These are phyloP conservation scores for Exophiala calicioides DNA, from an alignment of 2,329 filamentous ascomycete genomes.

Conservation along the genomic window DNA sequence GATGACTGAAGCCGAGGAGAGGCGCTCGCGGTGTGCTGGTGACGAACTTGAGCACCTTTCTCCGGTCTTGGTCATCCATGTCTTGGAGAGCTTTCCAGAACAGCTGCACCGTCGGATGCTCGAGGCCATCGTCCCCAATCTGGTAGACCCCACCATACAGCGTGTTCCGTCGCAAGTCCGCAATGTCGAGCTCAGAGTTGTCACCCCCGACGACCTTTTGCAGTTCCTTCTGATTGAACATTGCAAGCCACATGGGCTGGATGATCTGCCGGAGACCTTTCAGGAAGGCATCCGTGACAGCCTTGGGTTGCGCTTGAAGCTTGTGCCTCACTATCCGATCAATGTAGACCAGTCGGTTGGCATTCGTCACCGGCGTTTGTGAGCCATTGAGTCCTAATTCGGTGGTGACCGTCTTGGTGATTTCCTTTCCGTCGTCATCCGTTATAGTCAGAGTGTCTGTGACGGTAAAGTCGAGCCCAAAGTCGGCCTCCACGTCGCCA, in stretches of 20 bases:
- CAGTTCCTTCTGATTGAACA: constrained; percentile 97
- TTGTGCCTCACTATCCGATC: constrained; percentile 87
- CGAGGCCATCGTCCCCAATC: constrained; percentile 82
- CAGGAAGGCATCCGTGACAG: constrained; percentile 86
- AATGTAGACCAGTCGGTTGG: constrained; percentile 92
- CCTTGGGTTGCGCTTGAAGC: constrained; percentile 73
- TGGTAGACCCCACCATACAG: constrained; percentile 83
- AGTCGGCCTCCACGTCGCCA: constrained; percentile 69
- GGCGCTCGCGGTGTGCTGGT: constrained; percentile 91
- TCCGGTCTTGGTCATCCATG: constrained; percentile 73
- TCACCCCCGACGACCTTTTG: constrained; percentile 92
- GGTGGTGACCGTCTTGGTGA: constrained; percentile 65
- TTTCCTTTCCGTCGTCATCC: constrained; percentile 39
- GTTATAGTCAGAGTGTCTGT: constrained; percentile 60
- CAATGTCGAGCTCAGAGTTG: constrained; percentile 78
- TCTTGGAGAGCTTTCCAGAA: constrained; percentile 89
- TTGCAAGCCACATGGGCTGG: constrained; percentile 87
- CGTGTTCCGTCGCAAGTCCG: constrained; percentile 81
- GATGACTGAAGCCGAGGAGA: constrained; percentile 80
- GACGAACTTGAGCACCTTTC: constrained; percentile 91
- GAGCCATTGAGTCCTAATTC: constrained; percentile 77
- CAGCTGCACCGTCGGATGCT: constrained; percentile 80
- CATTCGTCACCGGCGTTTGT: constrained; percentile 78
- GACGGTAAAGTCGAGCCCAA: constrained; percentile 86
- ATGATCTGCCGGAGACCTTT: constrained; percentile 85